phyloP scores from a whole-genome alignment of 768 basidiomycete genomes.

The Gloeostereum incarnatum region DNA sequence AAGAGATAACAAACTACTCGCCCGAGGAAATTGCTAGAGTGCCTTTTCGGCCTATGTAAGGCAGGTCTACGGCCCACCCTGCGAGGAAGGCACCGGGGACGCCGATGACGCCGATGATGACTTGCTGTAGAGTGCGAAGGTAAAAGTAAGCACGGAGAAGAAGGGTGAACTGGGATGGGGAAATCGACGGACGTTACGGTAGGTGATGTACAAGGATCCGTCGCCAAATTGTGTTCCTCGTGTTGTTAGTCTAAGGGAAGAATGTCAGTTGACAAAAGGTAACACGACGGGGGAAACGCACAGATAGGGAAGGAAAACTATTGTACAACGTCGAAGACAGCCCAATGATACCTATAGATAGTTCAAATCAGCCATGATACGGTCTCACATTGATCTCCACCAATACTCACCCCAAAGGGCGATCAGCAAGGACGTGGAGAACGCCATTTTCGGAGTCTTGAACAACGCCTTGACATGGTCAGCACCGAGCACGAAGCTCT shows the following conservation, averaged over 20 bases:
- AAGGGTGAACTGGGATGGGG: not conserved
- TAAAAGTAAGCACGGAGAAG: not conserved
- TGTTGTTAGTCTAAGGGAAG: conserved; percentile 47
- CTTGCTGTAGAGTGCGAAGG: conserved; percentile 35
- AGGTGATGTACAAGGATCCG: conserved; percentile 59
- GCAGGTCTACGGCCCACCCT: conserved; percentile 62
- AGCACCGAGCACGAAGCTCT: conserved; percentile 20
- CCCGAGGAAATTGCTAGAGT: conserved; percentile 57
- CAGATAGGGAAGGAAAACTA: conserved; percentile 16
- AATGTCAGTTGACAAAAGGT: not conserved
- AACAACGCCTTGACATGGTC: conserved; percentile 53
- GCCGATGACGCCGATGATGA: conserved; percentile 58
- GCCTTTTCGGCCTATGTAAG: conserved; percentile 54
- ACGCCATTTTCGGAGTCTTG: conserved; percentile 51
- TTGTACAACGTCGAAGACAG: conserved; percentile 66
- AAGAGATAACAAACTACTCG: conserved; percentile 23
- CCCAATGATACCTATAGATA: conserved; percentile 52
- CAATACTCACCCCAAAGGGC: conserved; percentile 33
- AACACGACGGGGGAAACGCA: not conserved
- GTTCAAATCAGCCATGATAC: not conserved
- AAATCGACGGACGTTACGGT: conserved; percentile 48
- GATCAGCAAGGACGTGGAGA: conserved; percentile 55
- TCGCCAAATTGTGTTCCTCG: conserved; percentile 65
- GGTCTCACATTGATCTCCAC: not conserved
- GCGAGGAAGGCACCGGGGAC: conserved; percentile 67